A percentile compares a stretch with the other conserved stretches of the same genome.
phyloP scores from a whole-genome alignment of 1,284 basidiomycete species.

The Ceratobasidium sp. region DNA sequence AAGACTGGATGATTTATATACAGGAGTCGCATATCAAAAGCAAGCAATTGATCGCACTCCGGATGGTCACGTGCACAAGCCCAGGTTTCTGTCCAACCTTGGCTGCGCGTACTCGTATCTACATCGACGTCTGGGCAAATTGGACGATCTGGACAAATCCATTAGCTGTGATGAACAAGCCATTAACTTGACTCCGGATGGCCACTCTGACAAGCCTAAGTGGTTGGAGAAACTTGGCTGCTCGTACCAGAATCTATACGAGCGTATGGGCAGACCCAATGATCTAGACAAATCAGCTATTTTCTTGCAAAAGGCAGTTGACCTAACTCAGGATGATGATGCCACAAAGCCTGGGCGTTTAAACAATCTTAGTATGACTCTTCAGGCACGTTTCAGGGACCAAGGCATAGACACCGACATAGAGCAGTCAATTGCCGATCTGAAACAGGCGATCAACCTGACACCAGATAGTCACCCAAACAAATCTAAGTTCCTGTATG shows the following conservation, averaged over 20 bases:
- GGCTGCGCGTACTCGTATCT: background rate
- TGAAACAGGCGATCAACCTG: background rate
- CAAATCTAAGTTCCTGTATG: background rate
- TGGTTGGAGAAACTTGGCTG: background rate
- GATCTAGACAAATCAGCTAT: too few species aligned
- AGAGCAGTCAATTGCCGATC: background rate
- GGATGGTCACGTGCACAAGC: background rate
- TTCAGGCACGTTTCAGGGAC: background rate
- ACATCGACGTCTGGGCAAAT: background rate
- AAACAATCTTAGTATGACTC: constrained; percentile 3
- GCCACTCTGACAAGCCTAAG: background rate
- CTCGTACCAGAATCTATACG: too few species aligned
- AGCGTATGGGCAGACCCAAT: too few species aligned
- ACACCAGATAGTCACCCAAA: background rate
- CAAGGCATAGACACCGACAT: background rate
- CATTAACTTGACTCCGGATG: background rate
- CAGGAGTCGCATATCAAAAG: too few species aligned
- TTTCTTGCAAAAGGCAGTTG: too few species aligned
- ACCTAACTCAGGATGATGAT: too few species aligned
- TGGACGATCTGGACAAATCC: background rate
- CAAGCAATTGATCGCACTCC: too few species aligned
- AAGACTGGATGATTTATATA: too few species aligned
- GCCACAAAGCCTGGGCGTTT: background rate
- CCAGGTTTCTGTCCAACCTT: background rate
- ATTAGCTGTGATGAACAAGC: background rate